Evolutionary conservation across 2,329 filamentous ascomycete species (phyloP).

Genomic region (Amphichorda felina): DNA sequence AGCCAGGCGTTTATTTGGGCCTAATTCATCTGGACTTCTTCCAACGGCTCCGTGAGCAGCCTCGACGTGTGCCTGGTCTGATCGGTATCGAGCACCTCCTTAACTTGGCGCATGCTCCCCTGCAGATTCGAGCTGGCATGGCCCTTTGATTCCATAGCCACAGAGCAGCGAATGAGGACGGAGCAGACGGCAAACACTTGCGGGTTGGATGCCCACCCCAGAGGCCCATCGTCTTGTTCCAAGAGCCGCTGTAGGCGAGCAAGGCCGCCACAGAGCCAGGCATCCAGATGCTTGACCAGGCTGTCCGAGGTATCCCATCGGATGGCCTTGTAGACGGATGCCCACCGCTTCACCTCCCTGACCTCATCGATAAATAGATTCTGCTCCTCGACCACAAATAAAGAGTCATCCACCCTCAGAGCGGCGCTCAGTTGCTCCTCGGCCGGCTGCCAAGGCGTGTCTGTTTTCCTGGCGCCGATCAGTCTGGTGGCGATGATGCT

Average conservation of each 20-base stretch:
- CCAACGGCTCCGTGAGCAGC: slow-evolving; percentile 12
- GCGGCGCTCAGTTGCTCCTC: slow-evolving; percentile 28
- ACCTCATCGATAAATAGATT: slow-evolving; percentile 88
- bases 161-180: slow-evolving; percentile 28
- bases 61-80: slow-evolving; percentile 11
- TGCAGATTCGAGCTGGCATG: slow-evolving; percentile 6
- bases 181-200: slow-evolving; percentile 53
- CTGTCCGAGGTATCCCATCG: slow-evolving; percentile 9
- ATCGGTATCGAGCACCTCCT: neutral
- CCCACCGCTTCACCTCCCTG: slow-evolving; percentile 62
- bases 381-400: slow-evolving; percentile 85
- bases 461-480: slow-evolving; percentile 11
- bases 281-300: slow-evolving; percentile 14
- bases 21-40: neutral
- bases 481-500: slow-evolving; percentile 29
- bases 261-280: slow-evolving; percentile 42
- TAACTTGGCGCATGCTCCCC: slow-evolving; percentile 2
- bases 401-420: slow-evolving; percentile 45
- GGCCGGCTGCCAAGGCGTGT: slow-evolving; percentile 13
- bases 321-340: slow-evolving; percentile 28
- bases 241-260: slow-evolving; percentile 19
- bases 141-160: slow-evolving; percentile 16
- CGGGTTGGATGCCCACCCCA: slow-evolving; percentile 62
- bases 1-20: neutral
- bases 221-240: slow-evolving; percentile 40